phyloP scores from a whole-genome alignment of 140 eudicot species.

The Anethum foeniculum region DNA sequence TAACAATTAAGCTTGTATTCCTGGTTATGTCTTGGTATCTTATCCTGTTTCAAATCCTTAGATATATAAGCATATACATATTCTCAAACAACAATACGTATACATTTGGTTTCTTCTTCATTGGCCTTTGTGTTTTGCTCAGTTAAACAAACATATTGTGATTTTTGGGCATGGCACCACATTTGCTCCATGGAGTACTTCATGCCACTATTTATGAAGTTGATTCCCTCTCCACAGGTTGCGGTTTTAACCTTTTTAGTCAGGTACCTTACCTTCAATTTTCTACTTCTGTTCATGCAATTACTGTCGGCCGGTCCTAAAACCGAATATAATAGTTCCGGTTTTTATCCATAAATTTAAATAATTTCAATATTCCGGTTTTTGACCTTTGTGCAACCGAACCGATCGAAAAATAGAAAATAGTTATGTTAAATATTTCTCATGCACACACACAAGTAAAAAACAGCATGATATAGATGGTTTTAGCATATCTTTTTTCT shows the following conservation, averaged over 20 bases:
- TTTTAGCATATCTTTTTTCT: no score
- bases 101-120: not conserved
- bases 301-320: no score
- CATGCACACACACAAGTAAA: not conserved
- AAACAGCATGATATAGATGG: no score
- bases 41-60: not conserved
- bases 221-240: slow-evolving; percentile 27
- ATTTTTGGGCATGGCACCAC: slow-evolving; percentile 26
- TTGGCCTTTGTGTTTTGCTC: not conserved
- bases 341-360: no score
- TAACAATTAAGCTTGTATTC: not conserved
- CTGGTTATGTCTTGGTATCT: not conserved
- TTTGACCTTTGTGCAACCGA: no score
- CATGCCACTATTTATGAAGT: slow-evolving; percentile 45
- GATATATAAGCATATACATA: not conserved
- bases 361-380: not conserved
- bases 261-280: slow-evolving; percentile 23
- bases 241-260: slow-evolving; percentile 24
- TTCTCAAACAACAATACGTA: not conserved
- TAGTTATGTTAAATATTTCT: no score
- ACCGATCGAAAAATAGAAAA: no score
- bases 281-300: not conserved
- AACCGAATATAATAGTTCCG: not conserved
- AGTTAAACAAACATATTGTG: not conserved
- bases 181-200: slow-evolving; percentile 48